Conservation (phyloP, 805 yeast species). For the Teunomyces gatunensis region DNA sequence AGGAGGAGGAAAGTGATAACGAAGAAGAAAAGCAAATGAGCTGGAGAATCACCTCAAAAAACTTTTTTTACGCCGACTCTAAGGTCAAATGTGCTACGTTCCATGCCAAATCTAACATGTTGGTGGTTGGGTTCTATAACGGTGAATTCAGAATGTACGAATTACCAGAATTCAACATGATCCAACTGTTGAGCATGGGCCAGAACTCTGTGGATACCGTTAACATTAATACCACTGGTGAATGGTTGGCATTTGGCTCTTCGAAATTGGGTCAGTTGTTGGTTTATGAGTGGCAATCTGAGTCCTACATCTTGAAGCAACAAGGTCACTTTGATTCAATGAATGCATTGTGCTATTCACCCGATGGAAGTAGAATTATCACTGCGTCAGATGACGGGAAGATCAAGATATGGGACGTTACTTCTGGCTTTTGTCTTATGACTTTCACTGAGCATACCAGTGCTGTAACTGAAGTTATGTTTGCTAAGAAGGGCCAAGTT, state of each 20-base stretch:
- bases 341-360: slow-evolving; percentile 82
- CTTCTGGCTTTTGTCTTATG: slow-evolving; percentile 86
- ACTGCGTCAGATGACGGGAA: slow-evolving; percentile 97
- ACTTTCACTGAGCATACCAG: slow-evolving; percentile 91
- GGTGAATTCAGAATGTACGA: slow-evolving; percentile 94
- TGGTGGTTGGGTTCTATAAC: slow-evolving; percentile 84
- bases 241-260: slow-evolving; percentile 97
- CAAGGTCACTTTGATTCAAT: slow-evolving; percentile 96
- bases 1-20: slow-evolving; percentile 31
- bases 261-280: slow-evolving; percentile 85
- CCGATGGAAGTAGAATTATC: slow-evolving; percentile 89
- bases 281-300: slow-evolving; percentile 99
- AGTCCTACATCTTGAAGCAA: slow-evolving; percentile 89
- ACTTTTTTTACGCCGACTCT: slow-evolving; percentile 70
- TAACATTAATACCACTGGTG: slow-evolving; percentile 77
- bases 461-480: slow-evolving; percentile 82
- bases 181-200: slow-evolving; percentile 90
- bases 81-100: slow-evolving; percentile 79
- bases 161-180: slow-evolving; percentile 69
- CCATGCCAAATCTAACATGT: slow-evolving; percentile 64
- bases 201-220: slow-evolving; percentile 86
- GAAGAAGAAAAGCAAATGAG: slow-evolving; percentile 43
- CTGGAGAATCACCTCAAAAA: slow-evolving; percentile 82
- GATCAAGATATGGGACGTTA: slow-evolving; percentile 93
- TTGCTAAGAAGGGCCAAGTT: slow-evolving; percentile 88